Base-by-base conservation (phyloP, 306 rosid species). In the Sesbania bispinosa region DNA sequence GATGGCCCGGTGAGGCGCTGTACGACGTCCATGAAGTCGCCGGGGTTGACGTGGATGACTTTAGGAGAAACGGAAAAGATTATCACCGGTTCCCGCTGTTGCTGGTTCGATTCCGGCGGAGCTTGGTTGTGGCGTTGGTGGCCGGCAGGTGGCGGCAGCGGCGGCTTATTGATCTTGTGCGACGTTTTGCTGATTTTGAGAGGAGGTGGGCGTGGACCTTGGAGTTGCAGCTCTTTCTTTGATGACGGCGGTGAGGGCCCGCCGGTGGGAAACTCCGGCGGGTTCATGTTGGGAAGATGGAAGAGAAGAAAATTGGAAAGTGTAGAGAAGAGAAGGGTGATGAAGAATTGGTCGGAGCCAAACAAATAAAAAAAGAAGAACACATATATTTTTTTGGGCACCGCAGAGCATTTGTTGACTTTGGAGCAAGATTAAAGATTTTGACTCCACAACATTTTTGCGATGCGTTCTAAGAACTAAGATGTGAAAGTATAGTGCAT, bases 1-100 rank as follows among this genome's bases (percentile, higher is more conserved):
- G 81, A 15, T 0, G 30, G 53, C 0, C 98, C 98, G 27, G 98
- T 90, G 66, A 92, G 98, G 48, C 91, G 90, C 75, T 89, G 96
- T 27, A 86, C 93, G 3, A 90, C 4, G 82, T 87, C 78, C 90
- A 69, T 89, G 88, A 92, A 92, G 30, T 92, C 69, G 23, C 18
- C 46, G 61, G 53, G 85, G 0, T 57, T 20, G 66, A 82, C 66
- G 57, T 86, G 86, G 81, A 87, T 76, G 39, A 80, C 82, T 66
- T 67, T 84, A 1, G 93, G 96, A 29, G 92, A 80, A 1, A 82
- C 78, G 7, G 78, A 59, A 74, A 89, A 84, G 84, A 88, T 83
- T 43, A 87, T 76, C 6, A 85, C 60, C 0, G 94, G 92, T 41
- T 88, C 62, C 0, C 76, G 50, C 23, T 21, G 77, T 19, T 73